Percentiles rank a stretch among this genome's conserved stretches.
Conservation (phyloP, 2,329 filamentous ascomycete species). For the Fusarium sp. region DNA sequence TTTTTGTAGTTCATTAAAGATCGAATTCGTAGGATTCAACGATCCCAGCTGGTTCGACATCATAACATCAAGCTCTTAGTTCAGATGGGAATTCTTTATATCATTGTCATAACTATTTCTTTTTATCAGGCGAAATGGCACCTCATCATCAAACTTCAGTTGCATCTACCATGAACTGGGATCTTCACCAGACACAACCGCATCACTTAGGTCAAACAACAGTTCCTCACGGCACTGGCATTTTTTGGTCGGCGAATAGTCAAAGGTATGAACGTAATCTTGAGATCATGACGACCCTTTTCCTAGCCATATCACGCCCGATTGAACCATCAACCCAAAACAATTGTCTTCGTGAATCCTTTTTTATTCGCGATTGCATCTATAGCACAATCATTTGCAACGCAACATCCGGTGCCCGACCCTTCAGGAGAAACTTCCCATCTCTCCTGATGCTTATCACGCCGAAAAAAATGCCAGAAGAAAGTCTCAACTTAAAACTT, state of each 20-base stretch:
- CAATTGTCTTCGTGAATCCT: constrained; percentile 53
- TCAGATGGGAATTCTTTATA: not conserved
- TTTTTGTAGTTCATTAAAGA: not conserved
- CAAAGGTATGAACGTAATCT: constrained; percentile 45
- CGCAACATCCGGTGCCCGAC: constrained; percentile 54
- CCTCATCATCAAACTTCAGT: not conserved
- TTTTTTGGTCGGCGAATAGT: constrained; percentile 39
- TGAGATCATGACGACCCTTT: constrained; percentile 43
- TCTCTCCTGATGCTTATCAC: constrained; percentile 59
- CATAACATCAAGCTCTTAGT: not conserved
- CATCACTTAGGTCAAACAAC: constrained; percentile 1
- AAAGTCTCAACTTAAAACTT: constrained; percentile 84
- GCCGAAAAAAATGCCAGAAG: constrained; percentile 65
- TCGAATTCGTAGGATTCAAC: not conserved
- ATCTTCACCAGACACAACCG: constrained; percentile 4
- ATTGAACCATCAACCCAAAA: constrained; percentile 43
- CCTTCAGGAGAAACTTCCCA: constrained; percentile 50
- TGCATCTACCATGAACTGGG: not conserved
- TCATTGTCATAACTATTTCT: constrained; percentile 8
- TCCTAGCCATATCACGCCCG: constrained; percentile 43
- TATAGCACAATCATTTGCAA: constrained; percentile 57
- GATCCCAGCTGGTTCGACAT: not conserved
- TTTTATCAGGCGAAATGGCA: not conserved
- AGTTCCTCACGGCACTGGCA: constrained; percentile 35
- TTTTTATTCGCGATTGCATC: constrained; percentile 57